Evolutionary conservation across 1,284 basidiomycete species (phyloP), one percentile per base, ranked within the genome.

Genomic region (Exobasidium cylindrosporum): DNA sequence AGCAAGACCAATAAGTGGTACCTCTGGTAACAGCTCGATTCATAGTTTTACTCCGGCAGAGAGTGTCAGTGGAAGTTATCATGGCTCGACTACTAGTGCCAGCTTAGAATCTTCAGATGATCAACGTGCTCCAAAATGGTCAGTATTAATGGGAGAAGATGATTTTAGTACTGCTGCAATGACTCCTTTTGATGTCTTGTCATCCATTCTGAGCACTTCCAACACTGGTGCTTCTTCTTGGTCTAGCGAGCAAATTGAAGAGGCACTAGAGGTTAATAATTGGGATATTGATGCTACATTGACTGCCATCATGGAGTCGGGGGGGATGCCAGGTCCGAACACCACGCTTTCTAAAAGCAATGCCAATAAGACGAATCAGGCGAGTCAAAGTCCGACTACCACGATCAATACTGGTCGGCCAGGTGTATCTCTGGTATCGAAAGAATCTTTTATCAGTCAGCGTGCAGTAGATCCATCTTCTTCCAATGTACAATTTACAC

Each of bases 221-320:
- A 40, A 28, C 24, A n/a, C 60, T 13, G 72, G 68, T 11, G 62
- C 65, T n/a, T 61, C 73, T 7, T 62, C 67, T 49, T 76, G 74
- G 74, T 89, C 92, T 0, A 88, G 91, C 2, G 88, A 88, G 4
- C 92, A 97, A 76, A 85, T 97, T 2, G 95, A 97, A 80, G 92
- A 96, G 64, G 94, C 94, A 0, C 85, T 98, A 4, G 87, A 88
- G 26, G 84, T 86, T 58, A 89, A 92, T 67, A 90, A 87, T 1
- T 98, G 91, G 79, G 95, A 98, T 73, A 96, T 98, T 77, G 95
- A 98, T 74, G 86, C 86, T 50, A 89, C 95, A 5, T 94, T 97
- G 88, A 89, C 88, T 2, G 91, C 90, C 86, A 86, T 97, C 44
- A 86, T 97, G 52, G 90, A 94, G 66, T 64, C 80, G 30, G 69